These are phyloP conservation scores for Didymellaceae sp. DNA, from an alignment of 2,329 filamentous ascomycete genomes.

Conservation along the genomic window DNA sequence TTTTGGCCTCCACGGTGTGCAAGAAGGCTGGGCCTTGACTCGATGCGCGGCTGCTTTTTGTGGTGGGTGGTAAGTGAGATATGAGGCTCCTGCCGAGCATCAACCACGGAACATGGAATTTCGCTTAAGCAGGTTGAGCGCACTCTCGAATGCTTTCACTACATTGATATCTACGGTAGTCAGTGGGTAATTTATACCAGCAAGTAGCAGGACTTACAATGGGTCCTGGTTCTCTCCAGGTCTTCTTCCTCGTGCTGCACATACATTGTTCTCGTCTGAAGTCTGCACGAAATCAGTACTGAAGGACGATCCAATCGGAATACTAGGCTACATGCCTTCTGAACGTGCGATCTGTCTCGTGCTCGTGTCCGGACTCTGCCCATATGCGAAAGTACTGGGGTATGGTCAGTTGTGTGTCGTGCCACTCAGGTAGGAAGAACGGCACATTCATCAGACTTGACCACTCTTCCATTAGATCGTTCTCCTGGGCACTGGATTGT, in stretches of 20 bases:
- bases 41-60: not conserved
- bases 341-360: constrained; percentile 77
- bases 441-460: constrained; percentile 53
- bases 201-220: constrained; percentile 66
- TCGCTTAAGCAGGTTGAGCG: constrained; percentile 53
- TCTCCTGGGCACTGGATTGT: constrained; percentile 69
- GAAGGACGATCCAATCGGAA: not conserved
- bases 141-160: constrained; percentile 57
- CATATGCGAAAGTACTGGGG: constrained; percentile 79
- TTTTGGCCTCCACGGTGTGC: not conserved
- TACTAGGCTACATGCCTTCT: constrained; percentile 65
- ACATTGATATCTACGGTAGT: constrained; percentile 51
- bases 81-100: constrained; percentile 37
- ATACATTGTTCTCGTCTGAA: constrained; percentile 79
- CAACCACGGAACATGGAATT: constrained; percentile 28
- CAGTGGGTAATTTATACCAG: not conserved
- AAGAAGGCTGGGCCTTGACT: not conserved
- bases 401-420: constrained; percentile 13
- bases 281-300: constrained; percentile 53
- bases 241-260: constrained; percentile 76
- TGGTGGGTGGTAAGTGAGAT: constrained; percentile 21
- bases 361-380: constrained; percentile 73
- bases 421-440: not conserved
- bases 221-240: constrained; percentile 76
- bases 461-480: constrained; percentile 70